Percentiles rank a stretch among this genome's conserved stretches.
phyloP scores from a whole-genome alignment of 2,329 filamentous ascomycete species.

The Madurella mycetomatis region DNA sequence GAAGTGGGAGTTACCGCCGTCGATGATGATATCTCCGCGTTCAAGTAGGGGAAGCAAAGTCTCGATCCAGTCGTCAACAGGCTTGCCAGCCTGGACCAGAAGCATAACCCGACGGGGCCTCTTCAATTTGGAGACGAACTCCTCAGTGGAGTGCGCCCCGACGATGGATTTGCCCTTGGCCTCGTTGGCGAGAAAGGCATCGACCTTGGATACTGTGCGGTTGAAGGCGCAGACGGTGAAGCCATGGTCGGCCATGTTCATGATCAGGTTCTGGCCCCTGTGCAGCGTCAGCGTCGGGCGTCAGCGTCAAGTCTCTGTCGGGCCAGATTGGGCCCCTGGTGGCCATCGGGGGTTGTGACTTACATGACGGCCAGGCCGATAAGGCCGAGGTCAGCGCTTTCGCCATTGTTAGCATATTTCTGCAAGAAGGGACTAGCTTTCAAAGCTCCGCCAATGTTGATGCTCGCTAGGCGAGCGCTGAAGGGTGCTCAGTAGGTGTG shows the following conservation, averaged over 20 bases:
- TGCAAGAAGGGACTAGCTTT: conserved; percentile 31
- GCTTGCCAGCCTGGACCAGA: conserved; percentile 96
- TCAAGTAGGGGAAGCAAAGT: conserved; percentile 79
- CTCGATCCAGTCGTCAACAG: conserved; percentile 99
- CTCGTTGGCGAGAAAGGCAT: conserved; percentile 86
- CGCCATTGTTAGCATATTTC: conserved; percentile 52
- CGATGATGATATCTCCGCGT: conserved; percentile 95
- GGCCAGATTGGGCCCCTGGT: not conserved
- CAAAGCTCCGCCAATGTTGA: conserved; percentile 63
- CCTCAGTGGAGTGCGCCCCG: conserved; percentile 87
- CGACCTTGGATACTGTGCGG: conserved; percentile 97
- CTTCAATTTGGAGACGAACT: conserved; percentile 97
- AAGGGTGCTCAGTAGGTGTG: conserved; percentile 35
- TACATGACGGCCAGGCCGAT: conserved; percentile 90
- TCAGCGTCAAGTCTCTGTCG: not conserved
- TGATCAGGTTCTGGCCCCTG: conserved; percentile 78
- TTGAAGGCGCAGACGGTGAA: conserved; percentile 99
- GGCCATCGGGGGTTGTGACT: conserved; percentile 31
- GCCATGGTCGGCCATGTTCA: conserved; percentile 85
- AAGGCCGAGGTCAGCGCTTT: conserved; percentile 83
- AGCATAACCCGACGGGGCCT: conserved; percentile 95
- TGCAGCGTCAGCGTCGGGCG: conserved; percentile 10
- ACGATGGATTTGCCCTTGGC: conserved; percentile 94
- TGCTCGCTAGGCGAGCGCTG: conserved; percentile 71
- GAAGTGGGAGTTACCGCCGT: conserved; percentile 98